phyloP scores from a whole-genome alignment of 805 yeast genomes.

The Ogataea zsoltii region DNA sequence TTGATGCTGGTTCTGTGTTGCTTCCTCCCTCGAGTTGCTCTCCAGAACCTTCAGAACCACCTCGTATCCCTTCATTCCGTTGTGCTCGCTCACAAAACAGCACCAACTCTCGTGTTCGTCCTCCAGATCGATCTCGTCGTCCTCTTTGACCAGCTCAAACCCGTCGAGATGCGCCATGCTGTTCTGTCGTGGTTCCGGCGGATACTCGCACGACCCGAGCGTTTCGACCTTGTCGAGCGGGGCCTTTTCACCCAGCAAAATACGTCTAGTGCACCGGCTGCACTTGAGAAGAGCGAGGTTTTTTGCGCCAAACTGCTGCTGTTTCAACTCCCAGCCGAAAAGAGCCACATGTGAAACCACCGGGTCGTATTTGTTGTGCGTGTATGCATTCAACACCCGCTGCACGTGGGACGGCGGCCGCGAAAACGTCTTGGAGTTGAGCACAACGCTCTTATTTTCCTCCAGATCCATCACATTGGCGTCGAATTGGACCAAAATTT shows the following conservation, averaged over 20 bases:
- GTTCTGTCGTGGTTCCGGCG: conserved; percentile 24
- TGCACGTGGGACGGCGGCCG: conserved; percentile 1
- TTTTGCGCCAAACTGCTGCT: conserved; percentile 27
- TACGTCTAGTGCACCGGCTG: conserved; percentile 37
- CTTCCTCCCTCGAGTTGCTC: conserved; percentile 1
- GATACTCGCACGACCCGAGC: conserved; percentile 30
- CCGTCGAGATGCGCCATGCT: conserved; percentile 12
- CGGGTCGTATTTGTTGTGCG: conserved; percentile 12
- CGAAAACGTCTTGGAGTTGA: conserved; percentile 16
- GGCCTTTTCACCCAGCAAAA: conserved; percentile 26
- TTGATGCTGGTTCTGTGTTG: not conserved
- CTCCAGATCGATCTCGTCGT: conserved; percentile 31
- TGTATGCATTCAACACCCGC: conserved; percentile 15
- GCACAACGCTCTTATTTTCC: conserved; percentile 13
- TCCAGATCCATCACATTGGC: conserved; percentile 16
- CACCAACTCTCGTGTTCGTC: conserved; percentile 42
- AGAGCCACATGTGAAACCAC: conserved; percentile 25
- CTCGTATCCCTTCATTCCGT: conserved; percentile 17
- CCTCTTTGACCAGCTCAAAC: conserved; percentile 8
- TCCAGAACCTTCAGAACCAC: conserved; percentile 16
- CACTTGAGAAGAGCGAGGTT: conserved; percentile 34
- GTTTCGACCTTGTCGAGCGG: conserved; percentile 6
- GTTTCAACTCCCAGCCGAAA: conserved; percentile 40
- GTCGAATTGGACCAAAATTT: conserved; percentile 23
- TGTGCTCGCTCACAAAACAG: conserved; percentile 25